Percentiles rank a stretch among this genome's conserved stretches.
Conservation (phyloP, 441 rosid species). For the Kokia cookei region DNA sequence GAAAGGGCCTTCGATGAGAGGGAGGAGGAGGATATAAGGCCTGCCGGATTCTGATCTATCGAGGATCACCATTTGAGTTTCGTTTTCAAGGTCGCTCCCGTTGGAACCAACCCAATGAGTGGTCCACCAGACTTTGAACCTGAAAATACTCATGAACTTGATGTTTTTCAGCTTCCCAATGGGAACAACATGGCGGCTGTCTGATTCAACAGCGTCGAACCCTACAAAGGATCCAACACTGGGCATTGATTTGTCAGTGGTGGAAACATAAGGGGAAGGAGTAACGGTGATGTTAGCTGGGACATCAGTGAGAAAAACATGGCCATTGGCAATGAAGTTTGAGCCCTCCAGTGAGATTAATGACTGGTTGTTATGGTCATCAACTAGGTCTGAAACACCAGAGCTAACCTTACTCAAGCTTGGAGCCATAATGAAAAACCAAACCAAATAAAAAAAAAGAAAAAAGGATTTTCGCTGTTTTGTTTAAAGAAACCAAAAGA, state of each 20-base stretch:
- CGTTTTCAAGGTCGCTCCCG: slow-evolving; percentile 66
- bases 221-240: slow-evolving; percentile 65
- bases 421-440: slow-evolving; percentile 41
- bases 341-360: slow-evolving; percentile 44
- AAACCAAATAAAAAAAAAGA: background rate
- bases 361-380: slow-evolving; percentile 18
- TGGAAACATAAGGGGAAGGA: slow-evolving; percentile 23
- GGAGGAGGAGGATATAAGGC: slow-evolving; percentile 69
- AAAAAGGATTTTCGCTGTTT: background rate
- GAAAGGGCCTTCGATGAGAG: slow-evolving; percentile 67
- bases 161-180: slow-evolving; percentile 64
- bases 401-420: slow-evolving; percentile 22
- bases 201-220: slow-evolving; percentile 33
- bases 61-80: slow-evolving; percentile 72
- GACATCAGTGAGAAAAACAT: slow-evolving; percentile 56
- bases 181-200: slow-evolving; percentile 60
- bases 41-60: slow-evolving; percentile 44
- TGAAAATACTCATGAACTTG: slow-evolving; percentile 87
- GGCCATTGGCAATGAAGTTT: slow-evolving; percentile 54
- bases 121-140: slow-evolving; percentile 98
- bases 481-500: background rate
- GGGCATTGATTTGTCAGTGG: slow-evolving; percentile 25
- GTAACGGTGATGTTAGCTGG: slow-evolving; percentile 52
- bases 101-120: slow-evolving; percentile 85
- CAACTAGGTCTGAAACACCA: slow-evolving; percentile 18